Base-by-base conservation (phyloP, 257 asterid species). In the Plantago elongata region DNA sequence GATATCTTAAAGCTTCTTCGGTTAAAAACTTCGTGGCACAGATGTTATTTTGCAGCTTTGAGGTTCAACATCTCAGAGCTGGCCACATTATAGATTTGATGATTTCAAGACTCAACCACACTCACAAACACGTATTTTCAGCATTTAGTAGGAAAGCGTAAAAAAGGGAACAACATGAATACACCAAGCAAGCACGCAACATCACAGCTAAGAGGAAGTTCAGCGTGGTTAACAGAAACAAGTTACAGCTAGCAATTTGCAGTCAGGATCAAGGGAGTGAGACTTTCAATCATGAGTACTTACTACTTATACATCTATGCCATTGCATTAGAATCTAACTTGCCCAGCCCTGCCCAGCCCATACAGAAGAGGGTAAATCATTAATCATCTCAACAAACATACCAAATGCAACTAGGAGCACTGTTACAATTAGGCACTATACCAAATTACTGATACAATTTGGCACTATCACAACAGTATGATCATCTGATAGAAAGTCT, bases 341-440 rank as follows among this genome's bases (percentile, higher is more conserved):
- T 54, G 55, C 11, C 5, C 7, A 49, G n/a, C 44, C 56, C 68
- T n/a, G n/a, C n/a, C 47, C 69, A 49, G n/a, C 44, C 56, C 68
- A 42, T 29, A 16, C 63, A 42, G 34, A 16, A 54, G 18, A 52
- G 50, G 47, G 50, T 38, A 11, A 16, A 45, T 61, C 64, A 54
- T 37, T 44, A 40, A 3, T 45, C 22, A 47, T 30, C 64, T 59
- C 51, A 15, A 46, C 45, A 18, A 38, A 48, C 54, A 22, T 22
- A 51, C 18, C 17, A 18, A 13, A 13, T 49, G 67, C 63, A 61
- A 58, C 29, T 45, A 43, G 51, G 54, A 70, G 52, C 54, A 64
- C 43, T 37, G 37, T 34, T 34, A n/a, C 48, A 66, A 62, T 66
- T 10, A 45, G 49, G 29, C 37, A 16, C 16, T 15, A n/a, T n/a